Percentiles rank a stretch among this genome's conserved stretches.
phyloP scores from a whole-genome alignment of 139 green algal genomes.

The Spirogloea muscicola region DNA sequence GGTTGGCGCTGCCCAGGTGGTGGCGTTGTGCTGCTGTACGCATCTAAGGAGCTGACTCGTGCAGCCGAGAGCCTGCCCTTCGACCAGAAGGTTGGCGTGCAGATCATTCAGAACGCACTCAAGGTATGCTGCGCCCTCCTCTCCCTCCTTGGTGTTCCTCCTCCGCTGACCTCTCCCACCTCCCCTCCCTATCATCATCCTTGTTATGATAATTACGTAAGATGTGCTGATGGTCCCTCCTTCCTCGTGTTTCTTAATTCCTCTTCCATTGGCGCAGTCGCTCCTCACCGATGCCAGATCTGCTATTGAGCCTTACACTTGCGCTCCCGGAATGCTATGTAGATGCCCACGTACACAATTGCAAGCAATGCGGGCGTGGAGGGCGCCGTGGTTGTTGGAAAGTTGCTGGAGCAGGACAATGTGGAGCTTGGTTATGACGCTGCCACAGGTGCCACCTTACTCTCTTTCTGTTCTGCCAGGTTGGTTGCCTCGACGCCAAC shows the following conservation, averaged over 20 bases:
- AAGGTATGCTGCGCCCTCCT: constrained; percentile 40
- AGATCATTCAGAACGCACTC: constrained; percentile 88
- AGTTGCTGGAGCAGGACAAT: constrained; percentile 76
- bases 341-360: constrained; percentile 70
- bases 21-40: constrained; percentile 85
- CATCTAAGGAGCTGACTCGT: constrained; percentile 74
- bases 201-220: neutral
- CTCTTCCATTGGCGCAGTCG: neutral
- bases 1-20: constrained; percentile 57
- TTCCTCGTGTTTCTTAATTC: neutral
- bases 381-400: constrained; percentile 93
- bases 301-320: neutral
- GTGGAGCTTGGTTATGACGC: constrained; percentile 85
- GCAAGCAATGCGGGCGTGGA: constrained; percentile 83
- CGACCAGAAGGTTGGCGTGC: constrained; percentile 94
- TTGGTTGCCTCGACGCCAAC: no score
- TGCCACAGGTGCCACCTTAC: constrained; percentile 53
- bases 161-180: neutral
- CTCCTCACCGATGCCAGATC: neutral
- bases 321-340: constrained; percentile 6
- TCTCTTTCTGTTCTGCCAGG: no score
- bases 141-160: neutral
- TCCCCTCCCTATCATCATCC: neutral
- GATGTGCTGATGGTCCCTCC: neutral
- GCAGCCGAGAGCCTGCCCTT: no score